These are phyloP conservation scores for Akebia trifoliata DNA, from an alignment of 164 flowering plant species.

Conservation along the genomic window DNA sequence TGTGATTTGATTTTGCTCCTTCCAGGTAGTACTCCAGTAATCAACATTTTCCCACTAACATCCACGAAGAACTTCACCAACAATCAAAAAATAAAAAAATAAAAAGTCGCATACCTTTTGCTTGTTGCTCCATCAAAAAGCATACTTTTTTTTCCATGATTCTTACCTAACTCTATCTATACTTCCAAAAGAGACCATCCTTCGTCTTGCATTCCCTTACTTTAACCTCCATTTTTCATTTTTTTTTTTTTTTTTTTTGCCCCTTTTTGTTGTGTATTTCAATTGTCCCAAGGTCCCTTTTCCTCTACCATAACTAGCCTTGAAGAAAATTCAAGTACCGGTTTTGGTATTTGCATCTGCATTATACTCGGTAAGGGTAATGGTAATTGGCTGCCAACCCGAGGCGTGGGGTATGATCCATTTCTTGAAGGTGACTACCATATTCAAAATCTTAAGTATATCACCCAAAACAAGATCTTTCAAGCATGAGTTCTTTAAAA, in stretches of 20 bases:
- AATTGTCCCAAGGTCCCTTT: slow-evolving; percentile 9
- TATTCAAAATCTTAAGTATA: slow-evolving; percentile 62
- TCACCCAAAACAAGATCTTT: slow-evolving; percentile 61
- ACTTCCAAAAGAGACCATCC: slow-evolving; percentile 9
- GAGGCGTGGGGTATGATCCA: slow-evolving; percentile 64
- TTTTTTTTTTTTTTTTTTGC: not conserved
- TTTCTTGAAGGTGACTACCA: slow-evolving; percentile 43
- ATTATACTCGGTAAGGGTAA: slow-evolving; percentile 39
- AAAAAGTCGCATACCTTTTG: not conserved
- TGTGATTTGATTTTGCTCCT: not conserved
- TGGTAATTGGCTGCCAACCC: slow-evolving; percentile 79
- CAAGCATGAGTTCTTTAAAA: slow-evolving; percentile 52
- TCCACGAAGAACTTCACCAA: not conserved
- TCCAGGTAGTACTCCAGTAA: not conserved
- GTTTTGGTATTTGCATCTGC: slow-evolving; percentile 23
- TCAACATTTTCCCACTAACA: not conserved
- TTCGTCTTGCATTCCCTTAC: not conserved
- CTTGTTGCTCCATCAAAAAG: slow-evolving; percentile 3
- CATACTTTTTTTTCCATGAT: not conserved
- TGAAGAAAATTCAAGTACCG: slow-evolving; percentile 22
- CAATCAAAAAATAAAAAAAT: not conserved
- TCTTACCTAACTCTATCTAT: slow-evolving; percentile 1
- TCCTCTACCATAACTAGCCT: slow-evolving; percentile 10
- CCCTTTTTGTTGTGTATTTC: no score
- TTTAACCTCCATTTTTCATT: not conserved